Conservation (phyloP, 176 grass and related monocot species). For the Cocos nucifera region DNA sequence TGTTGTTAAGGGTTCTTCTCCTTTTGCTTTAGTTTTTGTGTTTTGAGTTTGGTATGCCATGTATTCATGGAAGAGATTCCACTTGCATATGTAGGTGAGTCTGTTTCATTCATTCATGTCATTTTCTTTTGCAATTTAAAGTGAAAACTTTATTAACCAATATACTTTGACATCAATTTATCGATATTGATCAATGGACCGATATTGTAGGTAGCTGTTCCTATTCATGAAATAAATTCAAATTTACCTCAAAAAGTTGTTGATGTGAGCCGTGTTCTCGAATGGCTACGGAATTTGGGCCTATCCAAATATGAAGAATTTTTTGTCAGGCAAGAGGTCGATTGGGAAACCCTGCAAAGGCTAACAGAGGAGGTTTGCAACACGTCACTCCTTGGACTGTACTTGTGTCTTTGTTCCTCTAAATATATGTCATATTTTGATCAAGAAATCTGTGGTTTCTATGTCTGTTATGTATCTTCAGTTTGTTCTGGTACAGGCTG, state of each 20-base stretch:
- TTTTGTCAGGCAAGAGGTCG: slow-evolving; percentile 82
- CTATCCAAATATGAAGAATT: slow-evolving; percentile 70
- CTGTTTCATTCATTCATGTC: too few species aligned
- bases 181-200: slow-evolving; percentile 6
- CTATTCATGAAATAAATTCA: slow-evolving; percentile 27
- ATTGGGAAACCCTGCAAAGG: slow-evolving; percentile 82
- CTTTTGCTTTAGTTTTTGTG: too few species aligned
- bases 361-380: slow-evolving; percentile 81
- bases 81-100: too few species aligned
- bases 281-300: slow-evolving; percentile 65
- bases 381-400: slow-evolving; percentile 1
- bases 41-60: too few species aligned
- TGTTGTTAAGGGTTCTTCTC: too few species aligned
- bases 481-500: too few species aligned
- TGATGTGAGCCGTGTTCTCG: slow-evolving; percentile 29
- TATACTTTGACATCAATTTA: not conserved
- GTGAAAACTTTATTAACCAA: too few species aligned
- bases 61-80: too few species aligned
- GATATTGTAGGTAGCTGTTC: slow-evolving; percentile 38
- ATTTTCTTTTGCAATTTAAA: too few species aligned
- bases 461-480: too few species aligned
- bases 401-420: slow-evolving; percentile 3
- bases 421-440: not conserved
- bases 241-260: slow-evolving; percentile 27
- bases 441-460: not conserved